Evolutionary conservation across 2,329 filamentous ascomycete species (phyloP).

Genomic region (Aspergillus luchuensis): DNA sequence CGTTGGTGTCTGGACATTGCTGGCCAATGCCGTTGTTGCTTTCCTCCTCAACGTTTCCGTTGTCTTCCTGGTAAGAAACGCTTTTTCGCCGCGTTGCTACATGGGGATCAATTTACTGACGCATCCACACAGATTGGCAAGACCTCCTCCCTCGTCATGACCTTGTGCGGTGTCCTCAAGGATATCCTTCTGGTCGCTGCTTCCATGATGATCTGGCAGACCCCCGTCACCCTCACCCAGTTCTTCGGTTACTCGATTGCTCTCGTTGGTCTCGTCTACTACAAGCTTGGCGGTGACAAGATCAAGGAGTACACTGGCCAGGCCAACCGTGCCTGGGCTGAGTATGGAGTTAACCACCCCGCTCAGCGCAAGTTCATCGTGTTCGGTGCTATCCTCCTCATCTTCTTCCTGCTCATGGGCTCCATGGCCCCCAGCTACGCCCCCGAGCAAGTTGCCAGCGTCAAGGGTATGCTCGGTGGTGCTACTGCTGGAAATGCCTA

Average conservation of each 20-base stretch:
- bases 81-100: not conserved
- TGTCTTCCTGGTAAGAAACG: slow-evolving; percentile 72
- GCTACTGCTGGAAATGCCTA: slow-evolving; percentile 37
- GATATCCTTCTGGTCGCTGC: slow-evolving; percentile 78
- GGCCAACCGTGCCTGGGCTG: slow-evolving; percentile 76
- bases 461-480: slow-evolving; percentile 42
- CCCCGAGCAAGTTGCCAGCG: slow-evolving; percentile 35
- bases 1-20: slow-evolving; percentile 66
- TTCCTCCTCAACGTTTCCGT: slow-evolving; percentile 81
- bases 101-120: not conserved
- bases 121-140: slow-evolving; percentile 69
- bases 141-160: slow-evolving; percentile 83
- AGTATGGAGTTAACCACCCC: slow-evolving; percentile 78
- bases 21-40: slow-evolving; percentile 75
- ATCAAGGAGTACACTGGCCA: slow-evolving; percentile 77
- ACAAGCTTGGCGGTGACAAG: slow-evolving; percentile 74
- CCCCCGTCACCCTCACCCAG: slow-evolving; percentile 70
- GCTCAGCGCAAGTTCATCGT: slow-evolving; percentile 76
- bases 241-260: slow-evolving; percentile 77
- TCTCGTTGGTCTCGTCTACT: slow-evolving; percentile 65
- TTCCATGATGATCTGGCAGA: slow-evolving; percentile 77
- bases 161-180: slow-evolving; percentile 82
- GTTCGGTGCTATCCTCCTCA: slow-evolving; percentile 63
- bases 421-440: slow-evolving; percentile 58
- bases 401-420: slow-evolving; percentile 71